A percentile compares a stretch with the other conserved stretches of the same genome.
Conservation (phyloP, 306 rosid species). For the Acacia melanoxylon region DNA sequence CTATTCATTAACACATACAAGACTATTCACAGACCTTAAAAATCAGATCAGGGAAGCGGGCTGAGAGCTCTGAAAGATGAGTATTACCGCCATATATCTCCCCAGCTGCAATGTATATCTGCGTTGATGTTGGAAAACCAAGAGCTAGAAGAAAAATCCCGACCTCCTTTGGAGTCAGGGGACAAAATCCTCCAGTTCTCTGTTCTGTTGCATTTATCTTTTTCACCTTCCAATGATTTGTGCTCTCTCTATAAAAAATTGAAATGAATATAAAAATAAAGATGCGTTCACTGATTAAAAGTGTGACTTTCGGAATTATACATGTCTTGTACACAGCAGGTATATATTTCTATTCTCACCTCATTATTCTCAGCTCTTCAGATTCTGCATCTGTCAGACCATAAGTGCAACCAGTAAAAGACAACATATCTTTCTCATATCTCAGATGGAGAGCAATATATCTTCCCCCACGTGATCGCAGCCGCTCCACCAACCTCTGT, state of each 20-base stretch:
- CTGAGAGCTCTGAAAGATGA: conserved; percentile 75
- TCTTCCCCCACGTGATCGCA: conserved; percentile 74
- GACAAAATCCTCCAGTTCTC: conserved; percentile 85
- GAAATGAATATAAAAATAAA: conserved; percentile 17
- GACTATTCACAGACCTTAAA: conserved; percentile 57
- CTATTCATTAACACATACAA: conserved; percentile 21
- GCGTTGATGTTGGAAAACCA: conserved; percentile 74
- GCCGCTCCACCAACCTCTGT: conserved; percentile 98
- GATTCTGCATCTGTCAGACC: conserved; percentile 80
- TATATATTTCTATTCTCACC: conserved; percentile 46
- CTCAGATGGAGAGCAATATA: conserved; percentile 94
- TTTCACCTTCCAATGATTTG: conserved; percentile 87
- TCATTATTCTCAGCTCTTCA: conserved; percentile 87
- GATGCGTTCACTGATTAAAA: not conserved
- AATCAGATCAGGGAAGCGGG: conserved; percentile 73
- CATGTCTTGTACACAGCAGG: conserved; percentile 13
- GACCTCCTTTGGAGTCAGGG: conserved; percentile 89
- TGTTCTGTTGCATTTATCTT: conserved; percentile 81
- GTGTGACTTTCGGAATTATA: not conserved
- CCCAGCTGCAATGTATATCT: conserved; percentile 91
- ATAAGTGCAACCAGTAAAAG: conserved; percentile 89
- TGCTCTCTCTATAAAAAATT: conserved; percentile 72
- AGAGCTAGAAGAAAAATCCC: conserved; percentile 90
- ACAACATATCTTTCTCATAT: conserved; percentile 94
- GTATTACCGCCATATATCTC: conserved; percentile 84